A percentile compares a stretch with the other conserved stretches of the same genome.
Conservation (phyloP, 441 rosid species). For the Adansonia grandidieri region DNA sequence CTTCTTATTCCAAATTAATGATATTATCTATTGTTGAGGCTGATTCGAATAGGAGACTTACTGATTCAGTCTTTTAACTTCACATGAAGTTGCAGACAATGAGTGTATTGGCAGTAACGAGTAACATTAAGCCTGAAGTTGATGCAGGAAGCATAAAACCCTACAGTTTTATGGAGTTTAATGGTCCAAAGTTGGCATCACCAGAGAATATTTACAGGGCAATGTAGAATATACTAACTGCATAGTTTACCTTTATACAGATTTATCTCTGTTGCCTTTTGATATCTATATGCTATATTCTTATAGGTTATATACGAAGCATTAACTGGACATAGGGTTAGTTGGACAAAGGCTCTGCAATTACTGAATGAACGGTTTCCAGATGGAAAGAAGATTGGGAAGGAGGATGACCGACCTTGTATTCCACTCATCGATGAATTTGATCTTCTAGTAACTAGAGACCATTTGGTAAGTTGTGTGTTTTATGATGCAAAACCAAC, state of each 20-base stretch:
- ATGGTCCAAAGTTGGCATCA: conserved; percentile 90
- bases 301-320: conserved; percentile 88
- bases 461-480: conserved; percentile 71
- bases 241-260: background rate
- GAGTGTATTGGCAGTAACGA: conserved; percentile 87
- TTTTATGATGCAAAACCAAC: conserved; percentile 13
- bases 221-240: conserved; percentile 20
- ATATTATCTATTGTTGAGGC: background rate
- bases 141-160: conserved; percentile 73
- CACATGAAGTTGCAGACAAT: conserved; percentile 61
- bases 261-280: conserved; percentile 21
- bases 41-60: background rate
- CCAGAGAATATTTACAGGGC: conserved; percentile 91
- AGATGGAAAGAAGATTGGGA: conserved; percentile 61
- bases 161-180: conserved; percentile 89
- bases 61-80: conserved; percentile 13
- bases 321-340: conserved; percentile 84
- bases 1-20: conserved; percentile 4
- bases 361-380: conserved; percentile 81
- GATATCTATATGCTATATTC: conserved; percentile 21
- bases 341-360: conserved; percentile 92
- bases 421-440: conserved; percentile 96
- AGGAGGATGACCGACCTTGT: conserved; percentile 73
- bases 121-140: conserved; percentile 81
- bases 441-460: conserved; percentile 93